These are phyloP conservation scores for Fomes fomentarius DNA, from an alignment of 1,284 basidiomycete species.

Conservation along the genomic window DNA sequence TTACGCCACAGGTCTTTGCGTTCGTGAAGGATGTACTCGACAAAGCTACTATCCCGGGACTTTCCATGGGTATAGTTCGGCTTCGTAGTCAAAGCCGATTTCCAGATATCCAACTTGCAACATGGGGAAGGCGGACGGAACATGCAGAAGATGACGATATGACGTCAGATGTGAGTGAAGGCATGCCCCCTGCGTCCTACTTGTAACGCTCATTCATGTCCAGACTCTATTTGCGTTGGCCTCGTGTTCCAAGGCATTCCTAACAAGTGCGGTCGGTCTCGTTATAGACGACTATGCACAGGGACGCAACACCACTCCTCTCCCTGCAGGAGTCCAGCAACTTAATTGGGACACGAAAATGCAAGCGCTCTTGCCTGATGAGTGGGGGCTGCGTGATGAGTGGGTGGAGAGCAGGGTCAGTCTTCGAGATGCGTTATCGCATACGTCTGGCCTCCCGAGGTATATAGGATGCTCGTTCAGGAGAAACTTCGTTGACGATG, in stretches of 20 bases:
- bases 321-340: conserved; percentile 5
- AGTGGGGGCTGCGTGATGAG: conserved; percentile 42
- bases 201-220: too few relatives aligned
- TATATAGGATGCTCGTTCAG: conserved; percentile 10
- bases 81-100: conserved; percentile 3
- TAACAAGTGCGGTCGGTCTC: conserved; percentile 40
- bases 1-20: conserved; percentile 27
- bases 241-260: conserved; percentile 51
- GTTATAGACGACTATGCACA: conserved; percentile 28
- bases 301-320: conserved; percentile 27
- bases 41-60: conserved; percentile 26
- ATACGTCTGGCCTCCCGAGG: conserved; percentile 30
- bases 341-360: conserved; percentile 40
- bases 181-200: neutral
- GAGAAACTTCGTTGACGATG: neutral
- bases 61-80: conserved; percentile 30
- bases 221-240: conserved; percentile 46
- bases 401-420: conserved; percentile 39
- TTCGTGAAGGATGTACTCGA: conserved; percentile 23
- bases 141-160: conserved; percentile 35
- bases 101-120: conserved; percentile 25
- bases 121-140: conserved; percentile 35
- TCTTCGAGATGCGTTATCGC: conserved; percentile 40
- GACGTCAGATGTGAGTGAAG: conserved; percentile 34
- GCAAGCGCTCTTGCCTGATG: conserved; percentile 40